Evolutionary conservation across 2,329 filamentous ascomycete species (phyloP), one percentile per base, ranked within the genome.

Genomic region (Aspergillus fructus): DNA sequence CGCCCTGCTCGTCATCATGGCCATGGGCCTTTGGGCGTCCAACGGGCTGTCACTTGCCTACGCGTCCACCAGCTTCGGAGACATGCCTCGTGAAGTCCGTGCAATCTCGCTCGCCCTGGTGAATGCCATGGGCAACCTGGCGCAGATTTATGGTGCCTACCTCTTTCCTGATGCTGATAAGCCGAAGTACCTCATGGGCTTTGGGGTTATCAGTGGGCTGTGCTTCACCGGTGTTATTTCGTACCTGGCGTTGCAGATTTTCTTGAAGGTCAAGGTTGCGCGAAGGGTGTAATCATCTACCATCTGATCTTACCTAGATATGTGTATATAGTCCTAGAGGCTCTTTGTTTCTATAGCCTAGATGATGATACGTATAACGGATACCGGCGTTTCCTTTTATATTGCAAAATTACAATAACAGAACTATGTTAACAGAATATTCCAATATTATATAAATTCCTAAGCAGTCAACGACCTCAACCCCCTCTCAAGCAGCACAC

Each of bases 1-100:
- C 60, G 80, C 75, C 0, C 71, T 85, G 1, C 75, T 85, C 0
- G 80, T 84, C 2, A 71, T 85, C 55, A 83, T 84, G 80, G 81
- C 81, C 0, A 77, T 79, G 1, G 83, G 81, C 0, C 71, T 85
- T 0, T 84, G 81, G 82, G 73, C 79, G 0, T 77, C 78, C 1
- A 84, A 85, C 62, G 81, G 78, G 1, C 73, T 81, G 2, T 74
- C 78, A 0, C 71, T 85, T 17, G 77, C 80, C 0, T 85, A 80
- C 56, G 80, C 79, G 0, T 80, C 80, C 3, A 79, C 79, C 0
- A 81, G 79, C 0, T 84, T 85, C 63, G 76, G 76, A 1, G 66
- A 71, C 17, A 79, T 84, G 76, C 71, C 74, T 19, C 76, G 75
- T 0, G 80, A 84, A 60, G 76, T 78, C 3, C 69, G 82, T n/a